Base-by-base conservation (phyloP, 2,329 filamentous ascomycete genomes). In the Beauveria caledonica region DNA sequence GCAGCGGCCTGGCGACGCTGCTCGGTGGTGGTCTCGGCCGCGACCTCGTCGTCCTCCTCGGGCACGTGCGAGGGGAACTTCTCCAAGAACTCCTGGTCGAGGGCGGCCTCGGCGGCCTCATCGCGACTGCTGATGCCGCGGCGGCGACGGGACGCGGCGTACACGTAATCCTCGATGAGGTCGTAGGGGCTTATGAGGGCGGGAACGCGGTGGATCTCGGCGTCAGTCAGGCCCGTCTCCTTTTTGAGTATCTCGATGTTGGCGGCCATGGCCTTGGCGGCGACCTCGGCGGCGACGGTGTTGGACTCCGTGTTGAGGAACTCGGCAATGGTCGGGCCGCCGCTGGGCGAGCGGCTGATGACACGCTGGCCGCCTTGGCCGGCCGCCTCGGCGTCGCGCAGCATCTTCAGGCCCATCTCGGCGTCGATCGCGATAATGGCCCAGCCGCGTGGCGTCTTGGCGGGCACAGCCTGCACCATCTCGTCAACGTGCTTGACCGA, bases 401-500 rank as follows among this genome's bases (percentile, higher is more conserved):
- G 62, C 11, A 68, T 63, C 23, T 64, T 55, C 0, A 70, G 62
- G 0, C 66, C 68, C 4, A 58, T 60, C 1, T 52, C 29, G 0
- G 69, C 64, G 21, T 70, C 67, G 5, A 49, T 8, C 5, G 5
- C 46, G 8, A 64, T 64, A 3, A 62, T 62, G 42, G 66, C 61
- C 66, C 67, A 71, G 2, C 69, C 69, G 0, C 60, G 66, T 8
- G 65, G 45, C 19, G 64, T 69, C 8, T 67, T 49, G 2, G 62
- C 62, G 2, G 69, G 69, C 0, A 71, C 46, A 21, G 70, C 69
- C n/a, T 70, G 68, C 0, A 71, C 19, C 15, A 69, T 69, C 59
- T 70, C 68, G 40, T 70, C 69, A 0, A 70, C 68, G 27, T 71
- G 69, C 9, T 68, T 67, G 15, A 70, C 65, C 0, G 19, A 23